Evolutionary conservation across 495 filamentous ascomycete genomes (phyloP).

Genomic region (Halenospora varia): DNA sequence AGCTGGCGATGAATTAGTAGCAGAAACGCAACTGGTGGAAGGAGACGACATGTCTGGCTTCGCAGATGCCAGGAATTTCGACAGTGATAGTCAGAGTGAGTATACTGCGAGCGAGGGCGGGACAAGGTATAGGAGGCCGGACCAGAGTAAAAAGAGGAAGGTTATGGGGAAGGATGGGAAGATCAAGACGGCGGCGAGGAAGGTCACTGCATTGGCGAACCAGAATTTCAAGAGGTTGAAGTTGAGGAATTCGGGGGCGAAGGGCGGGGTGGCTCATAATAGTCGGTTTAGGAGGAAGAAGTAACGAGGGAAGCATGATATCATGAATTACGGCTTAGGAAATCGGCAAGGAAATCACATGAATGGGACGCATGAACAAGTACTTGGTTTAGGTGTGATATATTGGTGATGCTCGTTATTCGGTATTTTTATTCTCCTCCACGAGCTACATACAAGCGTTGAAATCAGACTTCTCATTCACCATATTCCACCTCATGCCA

Average conservation of each 20-base stretch:
- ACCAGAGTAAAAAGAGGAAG: conserved; percentile 32
- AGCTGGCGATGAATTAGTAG: conserved; percentile 11
- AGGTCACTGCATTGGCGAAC: conserved; percentile 70
- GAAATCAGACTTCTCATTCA: conserved; percentile 2
- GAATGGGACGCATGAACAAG: neutral
- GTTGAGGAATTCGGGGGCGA: conserved; percentile 58
- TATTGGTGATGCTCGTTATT: neutral
- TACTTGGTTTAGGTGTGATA: neutral
- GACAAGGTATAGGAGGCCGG: conserved; percentile 25
- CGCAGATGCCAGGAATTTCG: conserved; percentile 29
- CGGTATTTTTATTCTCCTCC: neutral
- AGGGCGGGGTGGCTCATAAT: conserved; percentile 44
- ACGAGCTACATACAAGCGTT: conserved; percentile 6
- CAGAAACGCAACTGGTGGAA: conserved; percentile 38
- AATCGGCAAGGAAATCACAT: neutral
- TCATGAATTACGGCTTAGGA: neutral
- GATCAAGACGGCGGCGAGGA: conserved; percentile 53
- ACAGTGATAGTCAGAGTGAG: conserved; percentile 33
- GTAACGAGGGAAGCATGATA: conserved; percentile 16
- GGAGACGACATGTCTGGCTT: conserved; percentile 24
- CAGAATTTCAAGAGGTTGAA: conserved; percentile 82
- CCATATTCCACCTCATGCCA: neutral
- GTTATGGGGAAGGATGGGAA: conserved; percentile 37
- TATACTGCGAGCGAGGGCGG: conserved; percentile 22
- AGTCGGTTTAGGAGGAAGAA: conserved; percentile 45